These are phyloP conservation scores for Psilocybe cyanescens DNA, from an alignment of 768 basidiomycete species.

Conservation along the genomic window DNA sequence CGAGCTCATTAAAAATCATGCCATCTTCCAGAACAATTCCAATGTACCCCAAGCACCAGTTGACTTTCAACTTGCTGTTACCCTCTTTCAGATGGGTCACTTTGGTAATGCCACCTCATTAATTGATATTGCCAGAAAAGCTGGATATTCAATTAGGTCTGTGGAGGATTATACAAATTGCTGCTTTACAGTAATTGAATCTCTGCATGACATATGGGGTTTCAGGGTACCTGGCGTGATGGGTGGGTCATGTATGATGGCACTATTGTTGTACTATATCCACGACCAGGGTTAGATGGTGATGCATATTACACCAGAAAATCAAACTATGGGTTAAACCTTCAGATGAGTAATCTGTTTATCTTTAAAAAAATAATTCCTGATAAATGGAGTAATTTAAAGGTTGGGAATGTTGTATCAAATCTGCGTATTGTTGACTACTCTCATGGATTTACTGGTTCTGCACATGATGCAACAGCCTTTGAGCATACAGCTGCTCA, in stretches of 20 bases:
- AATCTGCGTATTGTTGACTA: conserved; percentile 34
- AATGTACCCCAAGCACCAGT: conserved; percentile 10
- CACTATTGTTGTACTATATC: conserved; percentile 32
- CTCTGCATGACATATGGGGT: conserved; percentile 33
- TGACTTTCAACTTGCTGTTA: conserved; percentile 11
- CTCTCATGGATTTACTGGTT: conserved; percentile 35
- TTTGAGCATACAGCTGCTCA: conserved; percentile 33
- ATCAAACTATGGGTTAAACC: conserved; percentile 38
- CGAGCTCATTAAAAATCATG: conserved; percentile 6
- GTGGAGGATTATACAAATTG: conserved; percentile 31
- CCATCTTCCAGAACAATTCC: conserved; percentile 10
- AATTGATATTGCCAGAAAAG: conserved; percentile 28
- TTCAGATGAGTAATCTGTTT: conserved; percentile 30
- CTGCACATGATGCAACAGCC: conserved; percentile 36
- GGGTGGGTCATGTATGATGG: conserved; percentile 41
- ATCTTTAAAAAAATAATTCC: neutral
- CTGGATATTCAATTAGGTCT: conserved; percentile 32
- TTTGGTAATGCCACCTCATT: conserved; percentile 39
- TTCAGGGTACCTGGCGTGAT: conserved; percentile 34
- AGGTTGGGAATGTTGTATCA: conserved; percentile 39
- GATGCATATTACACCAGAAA: conserved; percentile 39
- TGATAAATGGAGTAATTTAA: neutral
- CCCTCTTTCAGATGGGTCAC: conserved; percentile 41
- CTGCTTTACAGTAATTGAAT: conserved; percentile 32
- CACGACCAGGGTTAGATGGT: conserved; percentile 31